Conservation (phyloP, 2,329 filamentous ascomycete species). For the Colletotrichum costaricense region DNA sequence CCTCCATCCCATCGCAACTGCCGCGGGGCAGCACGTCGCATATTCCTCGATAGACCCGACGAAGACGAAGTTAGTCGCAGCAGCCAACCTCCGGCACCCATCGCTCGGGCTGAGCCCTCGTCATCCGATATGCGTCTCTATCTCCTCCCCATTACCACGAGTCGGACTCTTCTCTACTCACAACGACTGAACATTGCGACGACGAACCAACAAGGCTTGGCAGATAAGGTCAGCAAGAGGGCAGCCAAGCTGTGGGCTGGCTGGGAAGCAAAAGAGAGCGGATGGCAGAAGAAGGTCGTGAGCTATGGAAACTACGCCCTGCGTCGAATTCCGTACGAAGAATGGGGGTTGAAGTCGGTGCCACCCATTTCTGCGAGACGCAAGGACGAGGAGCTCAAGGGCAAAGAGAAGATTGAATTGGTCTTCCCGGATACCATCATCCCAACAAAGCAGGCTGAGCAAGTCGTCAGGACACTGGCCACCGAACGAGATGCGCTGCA, state of each 20-base stretch:
- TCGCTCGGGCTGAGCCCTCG: neutral
- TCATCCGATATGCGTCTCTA: constrained; percentile 81
- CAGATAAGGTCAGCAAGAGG: constrained; percentile 78
- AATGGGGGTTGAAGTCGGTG: constrained; percentile 97
- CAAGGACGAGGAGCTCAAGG: constrained; percentile 71
- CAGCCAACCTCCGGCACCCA: neutral
- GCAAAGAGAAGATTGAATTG: constrained; percentile 75
- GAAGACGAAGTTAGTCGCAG: constrained; percentile 1
- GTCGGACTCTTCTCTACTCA: constrained; percentile 91
- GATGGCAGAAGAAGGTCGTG: constrained; percentile 91
- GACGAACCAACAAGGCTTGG: constrained; percentile 62
- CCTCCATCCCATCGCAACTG: constrained; percentile 9
- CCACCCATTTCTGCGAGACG: constrained; percentile 80
- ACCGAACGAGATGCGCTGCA: constrained; percentile 86
- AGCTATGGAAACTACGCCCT: constrained; percentile 88
- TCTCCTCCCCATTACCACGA: constrained; percentile 91
- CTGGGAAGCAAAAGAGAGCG: constrained; percentile 86
- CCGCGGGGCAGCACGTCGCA: constrained; percentile 13
- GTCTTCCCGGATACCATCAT: constrained; percentile 81
- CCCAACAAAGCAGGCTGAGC: constrained; percentile 69
- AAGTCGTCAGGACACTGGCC: constrained; percentile 76
- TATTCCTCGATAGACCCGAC: constrained; percentile 1
- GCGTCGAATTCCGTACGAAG: constrained; percentile 90
- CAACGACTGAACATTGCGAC: constrained; percentile 75
- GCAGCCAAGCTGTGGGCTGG: constrained; percentile 82